Evolutionary conservation across 1,284 basidiomycete genomes (phyloP).

Genomic region (Ustilago sp.): DNA sequence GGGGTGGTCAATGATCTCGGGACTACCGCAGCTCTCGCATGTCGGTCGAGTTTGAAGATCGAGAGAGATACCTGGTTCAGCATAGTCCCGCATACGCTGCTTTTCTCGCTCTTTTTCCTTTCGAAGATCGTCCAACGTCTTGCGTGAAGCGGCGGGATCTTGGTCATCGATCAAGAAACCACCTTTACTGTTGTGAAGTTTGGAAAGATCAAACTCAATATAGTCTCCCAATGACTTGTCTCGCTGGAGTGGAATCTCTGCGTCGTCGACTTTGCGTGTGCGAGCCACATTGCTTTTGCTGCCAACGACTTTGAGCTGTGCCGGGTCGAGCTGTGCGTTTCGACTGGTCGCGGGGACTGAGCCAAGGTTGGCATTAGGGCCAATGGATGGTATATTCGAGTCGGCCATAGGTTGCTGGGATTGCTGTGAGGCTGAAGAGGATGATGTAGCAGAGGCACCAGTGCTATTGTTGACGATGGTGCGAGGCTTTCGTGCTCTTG

Average conservation of each 20-base stretch:
- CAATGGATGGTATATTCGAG: conserved; percentile 29
- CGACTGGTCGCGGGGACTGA: conserved; percentile 47
- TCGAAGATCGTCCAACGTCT: conserved; percentile 61
- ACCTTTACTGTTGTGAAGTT: conserved; percentile 66
- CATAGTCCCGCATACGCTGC: conserved; percentile 58
- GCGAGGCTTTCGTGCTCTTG: conserved; percentile 31
- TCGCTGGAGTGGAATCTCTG: conserved; percentile 54
- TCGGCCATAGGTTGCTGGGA: conserved; percentile 5
- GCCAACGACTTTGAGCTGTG: conserved; percentile 36
- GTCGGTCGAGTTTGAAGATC: conserved; percentile 53
- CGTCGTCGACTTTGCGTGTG: conserved; percentile 32
- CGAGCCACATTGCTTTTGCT: conserved; percentile 39
- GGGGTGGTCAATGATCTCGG: conserved; percentile 61
- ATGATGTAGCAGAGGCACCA: not conserved
- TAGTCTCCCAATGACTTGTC: conserved; percentile 67
- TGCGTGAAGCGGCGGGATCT: conserved; percentile 29
- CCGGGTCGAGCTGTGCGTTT: conserved; percentile 47
- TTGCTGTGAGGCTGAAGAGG: conserved; percentile 5
- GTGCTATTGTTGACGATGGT: conserved; percentile 16
- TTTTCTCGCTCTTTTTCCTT: conserved; percentile 64
- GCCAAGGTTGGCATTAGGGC: conserved; percentile 50
- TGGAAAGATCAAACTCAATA: conserved; percentile 68
- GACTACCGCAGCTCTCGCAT: conserved; percentile 59
- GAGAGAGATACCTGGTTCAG: conserved; percentile 62
- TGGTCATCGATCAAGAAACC: conserved; percentile 66